These are phyloP conservation scores for Juncus effusus DNA, from an alignment of 176 grass and related monocot genomes.

Conservation along the genomic window DNA sequence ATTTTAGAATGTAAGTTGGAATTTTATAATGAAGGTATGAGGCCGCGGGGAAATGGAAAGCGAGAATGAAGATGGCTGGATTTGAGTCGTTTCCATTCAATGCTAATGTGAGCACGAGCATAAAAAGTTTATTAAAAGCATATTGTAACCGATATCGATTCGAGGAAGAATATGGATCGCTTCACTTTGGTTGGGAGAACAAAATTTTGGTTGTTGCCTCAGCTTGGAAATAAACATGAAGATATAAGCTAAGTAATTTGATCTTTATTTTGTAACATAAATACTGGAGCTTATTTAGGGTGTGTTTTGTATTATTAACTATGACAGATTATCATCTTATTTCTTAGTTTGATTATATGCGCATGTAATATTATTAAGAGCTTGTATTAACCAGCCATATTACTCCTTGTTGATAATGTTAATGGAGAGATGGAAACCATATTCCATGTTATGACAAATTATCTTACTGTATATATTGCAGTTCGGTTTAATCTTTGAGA, in stretches of 20 bases:
- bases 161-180: slow-evolving; percentile 59
- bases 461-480: too few relatives aligned
- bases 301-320: slow-evolving; percentile 9
- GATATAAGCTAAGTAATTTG: not conserved
- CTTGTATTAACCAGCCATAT: slow-evolving; percentile 18
- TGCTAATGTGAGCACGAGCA: slow-evolving; percentile 42
- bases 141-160: slow-evolving; percentile 82
- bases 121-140: slow-evolving; percentile 55
- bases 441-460: too few relatives aligned
- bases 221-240: slow-evolving; percentile 62
- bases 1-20: not conserved
- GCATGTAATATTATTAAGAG: slow-evolving; percentile 6
- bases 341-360: slow-evolving; percentile 15
- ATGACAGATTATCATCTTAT: not conserved
- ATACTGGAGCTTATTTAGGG: slow-evolving; percentile 8
- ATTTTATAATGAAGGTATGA: slow-evolving; percentile 57
- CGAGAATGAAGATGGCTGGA: slow-evolving; percentile 94
- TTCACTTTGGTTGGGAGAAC: slow-evolving; percentile 94
- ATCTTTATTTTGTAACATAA: slow-evolving; percentile 28
- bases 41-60: slow-evolving; percentile 91
- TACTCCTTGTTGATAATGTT: too few relatives aligned
- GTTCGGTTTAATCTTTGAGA: too few relatives aligned
- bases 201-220: slow-evolving; percentile 79
- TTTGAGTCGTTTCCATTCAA: slow-evolving; percentile 61
- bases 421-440: too few relatives aligned